These are phyloP conservation scores for Penicillium goetzii DNA, from an alignment of 495 filamentous ascomycete genomes.

Conservation along the genomic window DNA sequence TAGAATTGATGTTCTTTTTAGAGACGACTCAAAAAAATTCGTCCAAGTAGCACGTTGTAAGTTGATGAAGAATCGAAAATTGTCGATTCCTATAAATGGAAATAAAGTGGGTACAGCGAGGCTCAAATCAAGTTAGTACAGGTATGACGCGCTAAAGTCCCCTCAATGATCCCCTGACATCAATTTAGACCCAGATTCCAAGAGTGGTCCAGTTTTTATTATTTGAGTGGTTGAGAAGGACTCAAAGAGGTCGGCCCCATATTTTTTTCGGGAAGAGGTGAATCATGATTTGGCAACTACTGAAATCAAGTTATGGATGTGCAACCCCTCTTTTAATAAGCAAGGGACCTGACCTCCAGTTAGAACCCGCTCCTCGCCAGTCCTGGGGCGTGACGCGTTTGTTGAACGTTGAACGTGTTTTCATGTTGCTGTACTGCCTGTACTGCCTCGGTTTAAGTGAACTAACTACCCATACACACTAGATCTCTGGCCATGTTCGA, in stretches of 20 bases:
- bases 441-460: no score
- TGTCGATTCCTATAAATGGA: not conserved
- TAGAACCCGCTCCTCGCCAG: no score
- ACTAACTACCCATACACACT: no score
- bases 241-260: not conserved
- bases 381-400: not conserved
- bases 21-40: not conserved
- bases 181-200: not conserved
- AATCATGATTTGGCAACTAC: not conserved
- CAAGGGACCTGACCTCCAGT: not conserved
- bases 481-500: not conserved
- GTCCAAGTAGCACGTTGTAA: not conserved
- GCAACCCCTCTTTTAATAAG: not conserved
- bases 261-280: not conserved
- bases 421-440: not conserved
- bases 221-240: not conserved
- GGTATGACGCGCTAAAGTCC: not conserved
- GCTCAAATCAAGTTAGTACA: constrained; percentile 1
- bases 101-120: not conserved
- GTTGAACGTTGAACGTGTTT: not conserved
- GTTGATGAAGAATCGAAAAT: not conserved
- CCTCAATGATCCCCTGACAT: not conserved
- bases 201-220: not conserved
- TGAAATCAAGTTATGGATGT: not conserved
- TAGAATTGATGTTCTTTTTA: not conserved